These are phyloP conservation scores for Sideroxylon spinosum DNA, from an alignment of 179 eudicot species.

Conservation along the genomic window DNA sequence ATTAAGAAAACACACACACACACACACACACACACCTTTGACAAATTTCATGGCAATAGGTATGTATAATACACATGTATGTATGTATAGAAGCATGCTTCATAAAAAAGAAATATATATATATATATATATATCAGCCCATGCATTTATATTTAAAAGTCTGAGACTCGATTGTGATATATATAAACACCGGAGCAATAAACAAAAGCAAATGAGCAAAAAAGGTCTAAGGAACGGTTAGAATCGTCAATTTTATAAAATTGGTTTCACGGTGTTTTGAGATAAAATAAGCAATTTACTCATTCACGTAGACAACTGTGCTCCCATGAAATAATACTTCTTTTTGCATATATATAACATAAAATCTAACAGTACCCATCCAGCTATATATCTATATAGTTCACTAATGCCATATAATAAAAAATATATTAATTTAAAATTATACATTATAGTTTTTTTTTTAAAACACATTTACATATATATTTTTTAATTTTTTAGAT, in stretches of 20 bases:
- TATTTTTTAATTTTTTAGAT: no score
- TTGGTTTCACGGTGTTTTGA: not conserved
- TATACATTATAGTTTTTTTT: no score
- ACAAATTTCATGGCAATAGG: not conserved
- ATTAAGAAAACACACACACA: not conserved
- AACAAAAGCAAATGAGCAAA: not conserved
- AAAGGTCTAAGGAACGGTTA: constrained; percentile 1
- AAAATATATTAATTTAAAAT: no score
- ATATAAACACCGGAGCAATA: not conserved
- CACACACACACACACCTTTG: not conserved
- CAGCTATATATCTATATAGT: no score
- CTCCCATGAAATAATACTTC: not conserved
- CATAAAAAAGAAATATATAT: not conserved
- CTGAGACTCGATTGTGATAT: constrained; percentile 2
- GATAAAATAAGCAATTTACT: constrained; percentile 1
- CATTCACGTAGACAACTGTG: not conserved
- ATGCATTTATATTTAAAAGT: not conserved
- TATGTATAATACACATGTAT: no score
- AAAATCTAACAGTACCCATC: no score
- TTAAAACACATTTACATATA: no score
- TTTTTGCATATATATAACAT: not conserved
- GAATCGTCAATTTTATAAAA: constrained; percentile 9
- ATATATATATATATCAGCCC: not conserved
- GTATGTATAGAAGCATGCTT: not conserved
- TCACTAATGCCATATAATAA: no score